phyloP scores from a whole-genome alignment of 805 yeast species.

The Candida ficus region DNA sequence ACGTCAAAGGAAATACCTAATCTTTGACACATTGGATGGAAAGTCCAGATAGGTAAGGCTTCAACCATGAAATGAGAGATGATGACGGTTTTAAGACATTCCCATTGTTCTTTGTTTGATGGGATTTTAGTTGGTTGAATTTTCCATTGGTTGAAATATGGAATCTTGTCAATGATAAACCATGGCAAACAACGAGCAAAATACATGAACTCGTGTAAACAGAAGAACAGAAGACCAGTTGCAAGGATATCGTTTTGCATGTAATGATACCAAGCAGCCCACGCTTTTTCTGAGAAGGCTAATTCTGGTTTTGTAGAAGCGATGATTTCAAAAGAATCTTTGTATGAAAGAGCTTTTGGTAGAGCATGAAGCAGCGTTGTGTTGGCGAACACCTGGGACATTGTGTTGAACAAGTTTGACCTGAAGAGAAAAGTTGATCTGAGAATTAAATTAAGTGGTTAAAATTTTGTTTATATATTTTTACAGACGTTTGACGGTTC shows the following conservation, averaged over 20 bases:
- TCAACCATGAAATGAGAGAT: slow-evolving; percentile 88
- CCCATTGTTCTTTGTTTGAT: slow-evolving; percentile 81
- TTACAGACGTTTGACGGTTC: no score
- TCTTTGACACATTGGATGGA: slow-evolving; percentile 85
- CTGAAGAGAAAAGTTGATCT: no score
- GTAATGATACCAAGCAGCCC: slow-evolving; percentile 89
- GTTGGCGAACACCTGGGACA: slow-evolving; percentile 4
- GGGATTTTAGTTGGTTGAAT: slow-evolving; percentile 87
- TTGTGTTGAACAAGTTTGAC: neutral
- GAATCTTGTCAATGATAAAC: slow-evolving; percentile 80
- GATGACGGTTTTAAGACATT: slow-evolving; percentile 80
- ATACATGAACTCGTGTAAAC: slow-evolving; percentile 82
- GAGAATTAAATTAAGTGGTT: no score
- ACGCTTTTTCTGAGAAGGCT: slow-evolving; percentile 52
- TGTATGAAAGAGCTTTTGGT: slow-evolving; percentile 2
- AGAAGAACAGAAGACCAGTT: slow-evolving; percentile 81
- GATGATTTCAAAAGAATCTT: neutral
- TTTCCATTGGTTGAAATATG: slow-evolving; percentile 81
- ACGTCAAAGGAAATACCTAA: slow-evolving; percentile 74
- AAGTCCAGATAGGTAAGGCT: slow-evolving; percentile 94
- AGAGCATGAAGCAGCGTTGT: neutral
- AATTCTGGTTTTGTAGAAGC: neutral
- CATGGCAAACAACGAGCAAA: slow-evolving; percentile 93
- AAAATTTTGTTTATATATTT: no score
- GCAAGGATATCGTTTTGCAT: slow-evolving; percentile 86